Conservation (phyloP, 2,329 filamentous ascomycete species). For the Paecilomyces dactylethromorphus region DNA sequence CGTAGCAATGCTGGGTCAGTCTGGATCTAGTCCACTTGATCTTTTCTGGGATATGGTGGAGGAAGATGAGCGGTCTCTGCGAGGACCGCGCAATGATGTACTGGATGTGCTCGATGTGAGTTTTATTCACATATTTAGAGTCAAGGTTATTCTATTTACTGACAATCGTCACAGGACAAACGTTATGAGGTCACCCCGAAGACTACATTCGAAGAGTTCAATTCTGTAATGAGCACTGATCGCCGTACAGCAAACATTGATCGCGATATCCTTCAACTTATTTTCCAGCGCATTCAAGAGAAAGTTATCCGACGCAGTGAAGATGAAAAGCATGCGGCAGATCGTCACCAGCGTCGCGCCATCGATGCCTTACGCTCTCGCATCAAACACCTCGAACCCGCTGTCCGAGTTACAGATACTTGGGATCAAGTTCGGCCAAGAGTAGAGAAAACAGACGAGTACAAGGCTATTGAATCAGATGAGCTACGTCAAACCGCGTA, state of each 20-base stretch:
- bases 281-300: slow-evolving; percentile 83
- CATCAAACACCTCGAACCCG: slow-evolving; percentile 86
- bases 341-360: slow-evolving; percentile 78
- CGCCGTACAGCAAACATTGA: slow-evolving; percentile 82
- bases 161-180: slow-evolving; percentile 60
- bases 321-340: slow-evolving; percentile 73
- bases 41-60: slow-evolving; percentile 95
- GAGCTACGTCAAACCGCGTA: slow-evolving; percentile 78
- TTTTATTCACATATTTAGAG: slow-evolving; percentile 10
- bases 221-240: slow-evolving; percentile 74
- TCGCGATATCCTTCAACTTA: slow-evolving; percentile 67
- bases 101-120: slow-evolving; percentile 82
- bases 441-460: slow-evolving; percentile 76
- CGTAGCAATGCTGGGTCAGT: slow-evolving; percentile 71
- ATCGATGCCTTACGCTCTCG: slow-evolving; percentile 77
- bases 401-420: slow-evolving; percentile 68
- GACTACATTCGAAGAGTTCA: slow-evolving; percentile 85
- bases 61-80: slow-evolving; percentile 83
- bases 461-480: slow-evolving; percentile 72
- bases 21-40: slow-evolving; percentile 79
- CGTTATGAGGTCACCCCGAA: slow-evolving; percentile 83
- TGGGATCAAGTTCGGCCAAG: slow-evolving; percentile 83
- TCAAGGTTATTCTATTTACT: slow-evolving; percentile 19
- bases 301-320: slow-evolving; percentile 77
- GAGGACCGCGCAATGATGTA: slow-evolving; percentile 73